A percentile compares a stretch with the other conserved stretches of the same genome.
These are phyloP conservation scores for Solanum gandarillasii DNA, from an alignment of 257 asterid genomes.

Conservation along the genomic window DNA sequence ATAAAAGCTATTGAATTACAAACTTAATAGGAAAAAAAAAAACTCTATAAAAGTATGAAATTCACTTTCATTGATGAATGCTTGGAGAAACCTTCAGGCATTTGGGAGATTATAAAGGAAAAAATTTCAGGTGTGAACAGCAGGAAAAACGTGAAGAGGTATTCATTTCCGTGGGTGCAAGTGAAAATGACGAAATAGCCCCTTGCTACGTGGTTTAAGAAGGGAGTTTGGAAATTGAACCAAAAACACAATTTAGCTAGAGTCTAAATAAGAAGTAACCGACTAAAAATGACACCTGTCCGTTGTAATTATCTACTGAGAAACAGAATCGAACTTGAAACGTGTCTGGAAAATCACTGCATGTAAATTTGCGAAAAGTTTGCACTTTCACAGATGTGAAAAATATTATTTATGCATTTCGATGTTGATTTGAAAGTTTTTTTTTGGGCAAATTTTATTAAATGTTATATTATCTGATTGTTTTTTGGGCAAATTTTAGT, in stretches of 20 bases:
- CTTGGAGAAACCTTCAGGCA: background rate
- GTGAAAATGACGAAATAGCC: constrained; percentile 26
- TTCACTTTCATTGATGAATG: background rate
- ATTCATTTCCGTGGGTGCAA: background rate
- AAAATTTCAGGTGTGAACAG: background rate
- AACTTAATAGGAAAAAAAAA: too few relatives aligned
- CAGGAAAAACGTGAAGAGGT: background rate
- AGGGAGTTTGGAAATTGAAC: constrained; percentile 8
- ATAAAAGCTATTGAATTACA: background rate
- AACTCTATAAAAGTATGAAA: background rate
- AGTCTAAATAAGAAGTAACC: background rate
- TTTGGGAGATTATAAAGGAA: background rate
- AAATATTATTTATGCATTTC: background rate
- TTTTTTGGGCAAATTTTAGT: too few relatives aligned
- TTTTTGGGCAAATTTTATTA: too few relatives aligned
- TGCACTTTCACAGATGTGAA: background rate
- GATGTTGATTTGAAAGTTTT: background rate
- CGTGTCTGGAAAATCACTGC: background rate
- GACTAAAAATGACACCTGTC: background rate
- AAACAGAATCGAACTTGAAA: background rate
- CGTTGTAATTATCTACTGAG: background rate
- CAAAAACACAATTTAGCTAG: constrained; percentile 2
- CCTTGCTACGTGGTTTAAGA: constrained; percentile 40
- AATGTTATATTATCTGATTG: too few relatives aligned
- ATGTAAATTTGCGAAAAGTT: background rate